Evolutionary conservation across 2,329 filamentous ascomycete genomes (phyloP).

Genomic region (Fusarium chlamydosporum): DNA sequence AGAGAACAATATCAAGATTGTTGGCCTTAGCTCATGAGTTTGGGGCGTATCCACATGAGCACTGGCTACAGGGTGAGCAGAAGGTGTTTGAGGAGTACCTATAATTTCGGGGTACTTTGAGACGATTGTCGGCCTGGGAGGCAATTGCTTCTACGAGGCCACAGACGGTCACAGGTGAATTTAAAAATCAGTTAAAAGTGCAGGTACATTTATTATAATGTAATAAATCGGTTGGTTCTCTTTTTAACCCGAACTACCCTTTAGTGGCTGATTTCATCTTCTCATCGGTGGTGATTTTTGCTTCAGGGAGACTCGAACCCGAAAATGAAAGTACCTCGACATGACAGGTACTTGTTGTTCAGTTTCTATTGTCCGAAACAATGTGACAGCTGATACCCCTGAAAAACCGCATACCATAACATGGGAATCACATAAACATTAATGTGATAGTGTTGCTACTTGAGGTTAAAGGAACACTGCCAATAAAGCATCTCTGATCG

Average conservation of each 20-base stretch:
- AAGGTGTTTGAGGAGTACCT: background rate
- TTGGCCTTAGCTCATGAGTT: slow-evolving; percentile 39
- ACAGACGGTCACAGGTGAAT: background rate
- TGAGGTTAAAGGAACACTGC: background rate
- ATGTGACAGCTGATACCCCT: slow-evolving; percentile 14
- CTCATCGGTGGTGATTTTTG: background rate
- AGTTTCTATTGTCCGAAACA: background rate
- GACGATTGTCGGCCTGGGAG: no score
- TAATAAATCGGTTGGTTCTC: rapidly evolving
- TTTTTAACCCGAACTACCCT: rapidly evolving
- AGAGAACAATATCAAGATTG: slow-evolving; percentile 51
- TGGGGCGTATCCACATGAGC: slow-evolving; percentile 26
- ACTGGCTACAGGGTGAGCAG: slow-evolving; percentile 21
- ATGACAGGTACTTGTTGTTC: background rate
- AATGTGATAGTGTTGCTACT: background rate
- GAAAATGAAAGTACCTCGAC: background rate
- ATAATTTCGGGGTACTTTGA: slow-evolving; percentile 9
- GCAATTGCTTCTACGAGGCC: background rate
- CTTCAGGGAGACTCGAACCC: slow-evolving; percentile 20
- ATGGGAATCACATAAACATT: background rate
- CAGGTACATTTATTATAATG: rapidly evolving
- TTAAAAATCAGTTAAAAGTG: rapidly evolving
- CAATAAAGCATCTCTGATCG: no score
- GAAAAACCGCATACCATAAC: background rate
- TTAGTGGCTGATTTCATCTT: background rate